These are phyloP conservation scores for Apiotrichum gracile DNA, from an alignment of 1,284 basidiomycete species.

Conservation along the genomic window DNA sequence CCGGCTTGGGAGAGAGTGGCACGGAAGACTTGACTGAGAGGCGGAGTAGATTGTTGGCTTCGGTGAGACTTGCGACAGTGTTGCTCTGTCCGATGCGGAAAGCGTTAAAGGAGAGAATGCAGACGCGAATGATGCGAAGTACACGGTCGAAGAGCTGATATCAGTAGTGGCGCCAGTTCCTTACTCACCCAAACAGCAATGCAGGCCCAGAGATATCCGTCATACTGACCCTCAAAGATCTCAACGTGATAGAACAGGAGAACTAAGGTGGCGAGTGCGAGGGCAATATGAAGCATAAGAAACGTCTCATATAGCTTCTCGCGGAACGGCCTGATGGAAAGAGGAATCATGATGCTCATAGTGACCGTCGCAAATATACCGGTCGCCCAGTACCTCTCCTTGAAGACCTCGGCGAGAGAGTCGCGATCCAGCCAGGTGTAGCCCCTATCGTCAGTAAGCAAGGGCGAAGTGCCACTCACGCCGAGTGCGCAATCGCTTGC, in stretches of 20 bases:
- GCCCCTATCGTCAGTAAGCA: background rate
- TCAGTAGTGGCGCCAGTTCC: background rate
- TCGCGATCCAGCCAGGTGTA: constrained; percentile 17
- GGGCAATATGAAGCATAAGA: constrained; percentile 24
- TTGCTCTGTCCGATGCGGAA: background rate
- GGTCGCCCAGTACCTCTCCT: constrained; percentile 18
- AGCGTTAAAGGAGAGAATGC: constrained; percentile 15
- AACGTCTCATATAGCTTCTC: constrained; percentile 25
- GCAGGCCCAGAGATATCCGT: constrained; percentile 24
- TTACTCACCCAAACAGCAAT: constrained; percentile 25
- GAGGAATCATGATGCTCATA: constrained; percentile 18
- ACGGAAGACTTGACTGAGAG: constrained; percentile 16
- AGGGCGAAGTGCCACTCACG: constrained; percentile 5
- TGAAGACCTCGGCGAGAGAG: constrained; percentile 5
- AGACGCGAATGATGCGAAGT: constrained; percentile 13
- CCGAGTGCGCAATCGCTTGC: constrained; percentile 23
- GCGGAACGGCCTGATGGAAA: constrained; percentile 22
- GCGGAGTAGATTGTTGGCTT: constrained; percentile 9
- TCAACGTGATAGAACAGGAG: constrained; percentile 26
- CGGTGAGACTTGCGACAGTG: background rate
- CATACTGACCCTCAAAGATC: constrained; percentile 13
- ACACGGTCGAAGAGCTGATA: constrained; percentile 1
- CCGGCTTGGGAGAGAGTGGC: constrained; percentile 15
- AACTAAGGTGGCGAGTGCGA: constrained; percentile 21
- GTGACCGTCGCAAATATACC: constrained; percentile 20